Base-by-base conservation (phyloP, 306 rosid genomes). In the Myrica gale region DNA sequence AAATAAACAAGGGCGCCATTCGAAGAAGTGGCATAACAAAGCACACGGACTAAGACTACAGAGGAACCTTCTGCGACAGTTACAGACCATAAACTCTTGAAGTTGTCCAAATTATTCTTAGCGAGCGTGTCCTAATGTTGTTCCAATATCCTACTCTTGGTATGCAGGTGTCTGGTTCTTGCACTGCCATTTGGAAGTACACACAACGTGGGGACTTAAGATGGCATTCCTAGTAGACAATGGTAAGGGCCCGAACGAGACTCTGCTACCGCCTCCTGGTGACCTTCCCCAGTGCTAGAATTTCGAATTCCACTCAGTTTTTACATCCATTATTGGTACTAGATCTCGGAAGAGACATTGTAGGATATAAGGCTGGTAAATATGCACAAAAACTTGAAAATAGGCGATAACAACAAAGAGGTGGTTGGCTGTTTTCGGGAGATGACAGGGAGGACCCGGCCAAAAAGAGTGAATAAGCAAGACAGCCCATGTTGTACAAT, bases 181-280 rank as follows among this genome's bases (percentile, higher is more conserved):
- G 66, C 96, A 92, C 83, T 92, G 97, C 76, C 96, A 90, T 84
- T 80, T 92, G 74, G 98, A 92, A 84, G 92, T 86, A 56, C 94
- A 90, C 86, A 93, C 92, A 0, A 87, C 91, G 4, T 92, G 96
- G 97, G 97, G 97, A 61, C 87, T 90, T 19, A 90, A 86, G 85
- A 89, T 89, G 94, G 92, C 90, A 66, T 90, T 90, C 72, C 8
- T 89, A 20, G 94, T 92, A 78, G 93, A 90, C 23, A 83, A 90
- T 57, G 96, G 96, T 1, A 37, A 69, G 45, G 90, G 87, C 6
- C 87, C 85, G 5, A 76, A 73, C 55, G 91, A 90, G 74, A 72
- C 88, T 45, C 43, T 75, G 56, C 74, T 69, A 23, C 94, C 96
- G 53, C 92, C 96, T 37, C 92, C 93, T 1, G 26, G 52, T 0